Evolutionary conservation across 345 rosid species (phyloP).

Genomic region (Limnanthes douglasii): DNA sequence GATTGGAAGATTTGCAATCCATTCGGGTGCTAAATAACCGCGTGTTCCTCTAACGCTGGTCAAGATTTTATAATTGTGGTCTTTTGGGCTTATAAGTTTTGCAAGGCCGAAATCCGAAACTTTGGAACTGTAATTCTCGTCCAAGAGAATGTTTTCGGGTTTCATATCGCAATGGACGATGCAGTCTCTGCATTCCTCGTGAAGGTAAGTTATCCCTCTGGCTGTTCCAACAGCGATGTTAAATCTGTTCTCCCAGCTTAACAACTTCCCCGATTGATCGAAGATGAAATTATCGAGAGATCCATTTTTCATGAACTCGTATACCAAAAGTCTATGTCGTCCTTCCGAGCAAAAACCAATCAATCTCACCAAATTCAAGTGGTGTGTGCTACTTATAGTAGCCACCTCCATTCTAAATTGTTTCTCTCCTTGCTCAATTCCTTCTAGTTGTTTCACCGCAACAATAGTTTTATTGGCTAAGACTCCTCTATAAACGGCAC

Average conservation of each 20-base stretch:
- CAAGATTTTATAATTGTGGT: slow-evolving; percentile 22
- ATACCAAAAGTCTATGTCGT: slow-evolving; percentile 43
- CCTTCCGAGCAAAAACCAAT: slow-evolving; percentile 56
- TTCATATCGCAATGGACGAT: slow-evolving; percentile 46
- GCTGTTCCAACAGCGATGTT: slow-evolving; percentile 45
- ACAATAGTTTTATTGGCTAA: slow-evolving; percentile 26
- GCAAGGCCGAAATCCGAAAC: slow-evolving; percentile 53
- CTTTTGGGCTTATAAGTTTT: slow-evolving; percentile 37
- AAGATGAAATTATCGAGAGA: slow-evolving; percentile 47
- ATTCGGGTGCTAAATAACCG: slow-evolving; percentile 51
- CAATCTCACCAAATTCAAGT: slow-evolving; percentile 42
- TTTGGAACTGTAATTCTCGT: slow-evolving; percentile 30
- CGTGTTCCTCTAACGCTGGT: slow-evolving; percentile 45
- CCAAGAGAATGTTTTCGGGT: slow-evolving; percentile 43
- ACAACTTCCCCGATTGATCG: slow-evolving; percentile 14
- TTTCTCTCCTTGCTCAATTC: slow-evolving; percentile 46
- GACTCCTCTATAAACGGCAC: slow-evolving; percentile 41
- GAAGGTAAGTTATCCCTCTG: slow-evolving; percentile 51
- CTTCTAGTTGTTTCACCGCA: slow-evolving; percentile 51
- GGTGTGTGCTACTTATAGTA: slow-evolving; percentile 58
- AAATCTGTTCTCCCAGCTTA: slow-evolving; percentile 40
- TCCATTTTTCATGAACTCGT: slow-evolving; percentile 54
- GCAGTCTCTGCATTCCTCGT: slow-evolving; percentile 50
- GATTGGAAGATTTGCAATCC: slow-evolving; percentile 37
- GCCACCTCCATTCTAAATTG: slow-evolving; percentile 63